A percentile compares a stretch with the other conserved stretches of the same genome.
Evolutionary conservation across 1,284 basidiomycete genomes (phyloP).

Genomic region (Ganoderma leucocontextum): DNA sequence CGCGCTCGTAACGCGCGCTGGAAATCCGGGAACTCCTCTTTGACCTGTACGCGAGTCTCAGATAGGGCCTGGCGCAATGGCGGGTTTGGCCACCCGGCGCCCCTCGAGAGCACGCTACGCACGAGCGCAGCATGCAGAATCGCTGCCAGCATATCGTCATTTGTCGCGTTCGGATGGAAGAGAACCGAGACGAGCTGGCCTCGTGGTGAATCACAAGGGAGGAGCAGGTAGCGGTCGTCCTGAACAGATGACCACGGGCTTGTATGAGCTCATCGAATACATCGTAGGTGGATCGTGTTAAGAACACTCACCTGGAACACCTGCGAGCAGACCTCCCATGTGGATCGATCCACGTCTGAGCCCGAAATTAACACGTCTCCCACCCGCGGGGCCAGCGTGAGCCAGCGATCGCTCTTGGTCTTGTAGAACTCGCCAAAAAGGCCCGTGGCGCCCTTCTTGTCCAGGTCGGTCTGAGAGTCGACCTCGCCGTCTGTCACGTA

Average conservation of each 20-base stretch:
- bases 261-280: slow-evolving; percentile 11
- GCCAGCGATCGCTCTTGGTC: slow-evolving; percentile 34
- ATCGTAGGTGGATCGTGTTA: not conserved
- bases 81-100: not conserved
- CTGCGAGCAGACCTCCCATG: slow-evolving; percentile 38
- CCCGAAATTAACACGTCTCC: slow-evolving; percentile 35
- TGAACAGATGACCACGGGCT: slow-evolving; percentile 22
- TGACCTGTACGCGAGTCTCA: slow-evolving; percentile 31
- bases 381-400: slow-evolving; percentile 38
- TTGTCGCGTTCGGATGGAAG: slow-evolving; percentile 38
- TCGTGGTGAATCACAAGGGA: slow-evolving; percentile 31
- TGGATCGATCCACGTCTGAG: slow-evolving; percentile 28
- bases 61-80: slow-evolving; percentile 26
- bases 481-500: slow-evolving; percentile 32
- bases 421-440: slow-evolving; percentile 45
- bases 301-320: slow-evolving; percentile 38
- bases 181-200: slow-evolving; percentile 34
- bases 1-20: slow-evolving; percentile 34
- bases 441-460: slow-evolving; percentile 33
- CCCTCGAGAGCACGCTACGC: slow-evolving; percentile 24
- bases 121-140: slow-evolving; percentile 41
- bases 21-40: slow-evolving; percentile 35
- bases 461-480: slow-evolving; percentile 35
- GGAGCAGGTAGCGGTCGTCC: slow-evolving; percentile 41
- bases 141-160: slow-evolving; percentile 41